Base-by-base conservation (phyloP, 2,329 filamentous ascomycete species). In the Fusarium heterosporum region DNA sequence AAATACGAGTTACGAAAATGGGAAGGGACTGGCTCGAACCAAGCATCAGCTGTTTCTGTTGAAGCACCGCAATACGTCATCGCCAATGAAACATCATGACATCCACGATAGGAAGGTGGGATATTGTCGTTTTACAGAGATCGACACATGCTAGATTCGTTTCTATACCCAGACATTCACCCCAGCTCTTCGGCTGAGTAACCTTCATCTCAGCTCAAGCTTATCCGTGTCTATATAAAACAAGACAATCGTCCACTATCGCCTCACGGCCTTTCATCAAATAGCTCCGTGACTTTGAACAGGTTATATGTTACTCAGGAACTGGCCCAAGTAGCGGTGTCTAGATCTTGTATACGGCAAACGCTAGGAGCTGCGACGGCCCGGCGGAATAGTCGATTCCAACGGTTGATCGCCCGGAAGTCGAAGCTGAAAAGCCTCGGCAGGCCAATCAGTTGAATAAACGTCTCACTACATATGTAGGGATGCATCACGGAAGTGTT, bases 131-230 rank as follows among this genome's bases (percentile, higher is more conserved):
- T 17, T 30, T 29, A 4, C 13, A 43, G 28, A 49, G 58, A 57
- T 63, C 51, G 30, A 7, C 52, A 12, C 17, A 5, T 16, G 10
- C 34, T 42, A 25, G 22, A 22, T 22, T 22, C 22, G 22, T 22
- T 6, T 22, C 22, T 22, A 6, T 22, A 22, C 22, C 22, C 22
- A 22, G 22, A 6, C 22, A 22, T 22, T 22, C 32, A 34, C 38
- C 41, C 28, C 28, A 48, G 47, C n/a, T 17, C 14, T 12, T 9
- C 16, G n/a, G n/a, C 8, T 16, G 16, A 36, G 9, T 5, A 36
- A 36, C 16, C 40, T 66, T 28, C 38, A 51, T 53, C 46, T 59
- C 70, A 63, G 66, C 66, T 72, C 61, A 68, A 68, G 41, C 28
- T 56, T 47, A 48, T 41, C 59, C 47, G 28, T 34, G 13, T 56